Evolutionary conservation across 2,329 filamentous ascomycete species (phyloP), one percentile per base, ranked within the genome.

Genomic region (Rhynchosporium agropyri): DNA sequence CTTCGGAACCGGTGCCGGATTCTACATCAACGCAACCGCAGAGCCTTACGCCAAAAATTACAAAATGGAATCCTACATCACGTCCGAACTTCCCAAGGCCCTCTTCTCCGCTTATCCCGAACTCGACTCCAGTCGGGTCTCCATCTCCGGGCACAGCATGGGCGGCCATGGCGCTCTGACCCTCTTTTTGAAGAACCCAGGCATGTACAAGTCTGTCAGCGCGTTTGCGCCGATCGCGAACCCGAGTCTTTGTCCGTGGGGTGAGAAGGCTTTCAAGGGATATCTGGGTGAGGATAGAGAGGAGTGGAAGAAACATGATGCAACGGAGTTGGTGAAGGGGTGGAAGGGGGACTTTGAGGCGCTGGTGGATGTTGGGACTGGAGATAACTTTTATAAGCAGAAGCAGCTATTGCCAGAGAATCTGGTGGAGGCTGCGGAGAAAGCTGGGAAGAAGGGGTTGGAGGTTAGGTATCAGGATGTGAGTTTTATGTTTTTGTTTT

Each of bases 381-480:
- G 86, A 29, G 95, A 99, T 81, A 92, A 94, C 78, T 99, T 98
- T 77, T 98, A 98, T 80, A 94, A 97, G 81, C 88, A 96, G 76
- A 86, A 87, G 53, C 95, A 99, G 78, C 82, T 99, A 62, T 83
- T 98, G 48, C 95, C 94, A 0, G 95, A 99, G 83, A 98, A 98
- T 77, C 87, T 99, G 59, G 85, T 89, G 68, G 83, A 86, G 72
- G 93, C 90, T 12, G 92, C 88, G 63, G 88, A 91, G 79, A 87
- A 89, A 68, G 84, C 86, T 31, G 91, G 91, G 26, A 82, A 92
- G 58, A 81, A 85, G 63, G 90, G 89, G 9, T 79, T 97, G 66
- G 85, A 85, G 60, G 79, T 98, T 67, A 85, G 94, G 72, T 95
- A 94, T 81, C 94, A 97, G 75, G 83, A 89, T 66, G 86, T 86